Percentiles rank a stretch among this genome's conserved stretches.
These are phyloP conservation scores for Erysimum cheiranthoides DNA, from an alignment of 345 rosid genomes.

Conservation along the genomic window DNA sequence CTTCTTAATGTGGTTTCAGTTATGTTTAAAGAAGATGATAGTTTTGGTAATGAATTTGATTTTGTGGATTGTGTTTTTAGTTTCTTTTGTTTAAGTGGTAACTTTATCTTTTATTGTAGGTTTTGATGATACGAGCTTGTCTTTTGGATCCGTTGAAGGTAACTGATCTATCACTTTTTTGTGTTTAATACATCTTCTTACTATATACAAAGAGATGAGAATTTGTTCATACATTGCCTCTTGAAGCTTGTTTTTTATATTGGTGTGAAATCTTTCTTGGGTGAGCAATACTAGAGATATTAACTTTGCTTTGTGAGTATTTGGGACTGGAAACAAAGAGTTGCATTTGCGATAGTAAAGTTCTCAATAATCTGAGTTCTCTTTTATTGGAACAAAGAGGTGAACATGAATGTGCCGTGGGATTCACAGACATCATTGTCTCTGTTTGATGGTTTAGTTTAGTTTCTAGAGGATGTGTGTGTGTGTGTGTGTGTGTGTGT, in stretches of 20 bases:
- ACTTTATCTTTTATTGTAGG: conserved; percentile 58
- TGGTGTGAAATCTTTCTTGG: not conserved
- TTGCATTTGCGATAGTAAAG: conserved; percentile 7
- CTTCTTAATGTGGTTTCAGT: conserved; percentile 4
- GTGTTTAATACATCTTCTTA: conserved; percentile 31
- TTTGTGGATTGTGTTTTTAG: conserved; percentile 14
- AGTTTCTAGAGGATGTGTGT: conserved; percentile 16
- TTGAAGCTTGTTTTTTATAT: conserved; percentile 21
- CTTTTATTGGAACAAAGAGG: conserved; percentile 11
- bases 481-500: conserved; percentile 7
- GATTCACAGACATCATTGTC: not conserved
- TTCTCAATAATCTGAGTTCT: not conserved
- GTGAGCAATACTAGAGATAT: conserved; percentile 10
- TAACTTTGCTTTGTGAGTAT: conserved; percentile 26
- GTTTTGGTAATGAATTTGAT: conserved; percentile 19
- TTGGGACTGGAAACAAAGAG: conserved; percentile 26
- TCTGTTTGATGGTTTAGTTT: conserved; percentile 25
- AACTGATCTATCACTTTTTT: conserved; percentile 45
- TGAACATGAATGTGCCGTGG: conserved; percentile 9
- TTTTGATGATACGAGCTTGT: conserved; percentile 80
- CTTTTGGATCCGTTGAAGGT: conserved; percentile 98
- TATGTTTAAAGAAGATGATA: conserved; percentile 20
- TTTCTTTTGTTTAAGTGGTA: conserved; percentile 10
- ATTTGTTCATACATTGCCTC: conserved; percentile 20
- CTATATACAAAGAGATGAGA: not conserved